phyloP scores from a whole-genome alignment of 2,329 filamentous ascomycete genomes.

The Emericellopsis cladophorae region DNA sequence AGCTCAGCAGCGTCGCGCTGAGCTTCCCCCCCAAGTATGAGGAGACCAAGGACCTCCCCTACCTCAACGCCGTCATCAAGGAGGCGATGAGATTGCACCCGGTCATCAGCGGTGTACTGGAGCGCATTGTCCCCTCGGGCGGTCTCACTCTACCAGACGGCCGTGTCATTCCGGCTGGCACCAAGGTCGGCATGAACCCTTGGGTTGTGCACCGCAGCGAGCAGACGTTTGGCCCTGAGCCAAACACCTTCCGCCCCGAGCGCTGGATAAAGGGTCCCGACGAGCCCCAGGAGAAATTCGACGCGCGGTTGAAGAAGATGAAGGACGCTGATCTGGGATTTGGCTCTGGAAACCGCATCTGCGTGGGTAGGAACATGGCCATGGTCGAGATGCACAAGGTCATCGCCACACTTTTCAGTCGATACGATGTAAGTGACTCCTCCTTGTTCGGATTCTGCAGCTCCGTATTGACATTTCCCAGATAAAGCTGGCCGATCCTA shows the following conservation, averaged over 20 bases:
- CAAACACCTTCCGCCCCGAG: constrained; percentile 29
- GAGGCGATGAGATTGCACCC: constrained; percentile 38
- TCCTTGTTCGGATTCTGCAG: not conserved
- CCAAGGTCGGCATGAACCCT: constrained; percentile 26
- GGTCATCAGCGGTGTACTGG: constrained; percentile 30
- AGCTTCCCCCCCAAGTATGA: constrained; percentile 7
- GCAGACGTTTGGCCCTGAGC: constrained; percentile 28
- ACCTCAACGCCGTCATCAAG: constrained; percentile 37
- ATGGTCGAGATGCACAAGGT: constrained; percentile 21
- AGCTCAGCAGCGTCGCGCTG: constrained; percentile 21
- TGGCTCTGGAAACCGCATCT: constrained; percentile 24
- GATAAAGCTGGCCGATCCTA: constrained; percentile 1
- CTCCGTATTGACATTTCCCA: not conserved
- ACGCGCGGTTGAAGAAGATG: constrained; percentile 20
- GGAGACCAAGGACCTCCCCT: constrained; percentile 17
- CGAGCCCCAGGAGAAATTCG: constrained; percentile 18
- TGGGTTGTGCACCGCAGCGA: constrained; percentile 25
- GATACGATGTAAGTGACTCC: constrained; percentile 19
- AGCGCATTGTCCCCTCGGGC: constrained; percentile 31
- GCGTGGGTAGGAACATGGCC: constrained; percentile 22
- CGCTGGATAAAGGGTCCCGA: constrained; percentile 26
- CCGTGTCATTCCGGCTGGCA: constrained; percentile 19
- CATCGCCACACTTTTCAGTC: constrained; percentile 25
- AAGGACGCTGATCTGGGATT: constrained; percentile 23
- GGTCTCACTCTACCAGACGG: constrained; percentile 22